Percentiles rank a stretch among this genome's conserved stretches.
phyloP scores from a whole-genome alignment of 2,329 filamentous ascomycete species.

The Gnomoniopsis sp. region DNA sequence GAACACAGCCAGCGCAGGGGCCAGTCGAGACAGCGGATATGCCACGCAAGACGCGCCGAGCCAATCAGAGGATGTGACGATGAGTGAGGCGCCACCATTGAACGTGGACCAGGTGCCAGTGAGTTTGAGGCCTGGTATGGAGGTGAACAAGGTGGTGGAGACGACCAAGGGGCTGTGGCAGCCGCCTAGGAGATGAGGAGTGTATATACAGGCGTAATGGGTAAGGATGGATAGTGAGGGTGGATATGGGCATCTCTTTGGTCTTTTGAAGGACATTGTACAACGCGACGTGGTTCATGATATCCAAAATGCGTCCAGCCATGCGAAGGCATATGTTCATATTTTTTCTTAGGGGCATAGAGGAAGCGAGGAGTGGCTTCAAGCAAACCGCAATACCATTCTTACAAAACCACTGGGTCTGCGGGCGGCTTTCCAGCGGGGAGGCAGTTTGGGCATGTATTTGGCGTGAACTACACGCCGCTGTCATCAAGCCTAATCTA shows the following conservation, averaged over 20 bases:
- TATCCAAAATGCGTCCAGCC: not conserved
- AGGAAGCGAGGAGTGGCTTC: not conserved
- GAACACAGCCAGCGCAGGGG: slow-evolving; percentile 27
- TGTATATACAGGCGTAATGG: too few relatives aligned
- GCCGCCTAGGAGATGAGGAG: slow-evolving; percentile 13
- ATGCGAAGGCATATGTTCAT: not conserved
- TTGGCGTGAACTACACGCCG: too few relatives aligned
- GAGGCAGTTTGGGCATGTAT: too few relatives aligned
- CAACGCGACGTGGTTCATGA: not conserved
- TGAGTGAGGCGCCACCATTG: slow-evolving; percentile 40
- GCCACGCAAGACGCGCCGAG: slow-evolving; percentile 34
- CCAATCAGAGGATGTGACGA: slow-evolving; percentile 40
- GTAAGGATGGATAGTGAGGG: not conserved
- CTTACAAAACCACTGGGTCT: too few relatives aligned
- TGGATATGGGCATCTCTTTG: not conserved
- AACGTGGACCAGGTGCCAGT: slow-evolving; percentile 38
- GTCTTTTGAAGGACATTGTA: not conserved
- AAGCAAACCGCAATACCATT: too few relatives aligned
- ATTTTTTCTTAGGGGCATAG: not conserved
- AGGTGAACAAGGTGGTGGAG: slow-evolving; percentile 57
- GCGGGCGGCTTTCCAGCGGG: too few relatives aligned
- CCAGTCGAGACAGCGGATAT: slow-evolving; percentile 46
- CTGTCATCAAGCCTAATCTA: too few relatives aligned
- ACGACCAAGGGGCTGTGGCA: slow-evolving; percentile 63
- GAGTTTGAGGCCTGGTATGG: slow-evolving; percentile 51